Conservation (phyloP, 108 stramenopile species). For the Conticribra guillardii region DNA sequence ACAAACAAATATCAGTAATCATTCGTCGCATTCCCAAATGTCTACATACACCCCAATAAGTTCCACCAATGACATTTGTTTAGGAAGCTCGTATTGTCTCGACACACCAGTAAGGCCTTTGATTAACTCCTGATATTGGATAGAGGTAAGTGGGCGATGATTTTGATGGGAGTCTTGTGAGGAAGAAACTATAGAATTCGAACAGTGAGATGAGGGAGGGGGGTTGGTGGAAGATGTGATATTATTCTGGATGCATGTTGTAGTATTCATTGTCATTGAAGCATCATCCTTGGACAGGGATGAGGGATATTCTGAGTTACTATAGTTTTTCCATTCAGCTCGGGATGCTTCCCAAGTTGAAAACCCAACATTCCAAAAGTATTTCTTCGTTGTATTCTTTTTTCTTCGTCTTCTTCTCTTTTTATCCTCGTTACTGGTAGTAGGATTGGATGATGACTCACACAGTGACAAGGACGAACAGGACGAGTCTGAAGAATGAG, state of each 20-base stretch:
- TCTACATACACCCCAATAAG: slow-evolving; percentile 18
- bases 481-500: no score
- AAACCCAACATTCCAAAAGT: slow-evolving; percentile 11
- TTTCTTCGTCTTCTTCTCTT: no score
- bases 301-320: neutral
- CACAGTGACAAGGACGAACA: no score
- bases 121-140: slow-evolving; percentile 1
- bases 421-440: no score
- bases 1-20: no score
- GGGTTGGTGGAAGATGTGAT: neutral
- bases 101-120: slow-evolving; percentile 6
- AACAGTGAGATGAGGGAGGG: no score
- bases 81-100: slow-evolving; percentile 3
- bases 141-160: neutral
- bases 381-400: neutral
- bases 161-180: neutral
- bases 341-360: slow-evolving; percentile 7
- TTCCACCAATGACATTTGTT: slow-evolving; percentile 6
- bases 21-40: slow-evolving; percentile 4
- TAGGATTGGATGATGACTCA: no score
- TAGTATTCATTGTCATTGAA: neutral
- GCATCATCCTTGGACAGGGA: neutral
- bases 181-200: neutral
- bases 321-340: slow-evolving; percentile 16
- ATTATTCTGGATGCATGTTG: neutral